Conservation (phyloP, 2,329 filamentous ascomycete genomes). For the Calonectria pauciramosa region DNA sequence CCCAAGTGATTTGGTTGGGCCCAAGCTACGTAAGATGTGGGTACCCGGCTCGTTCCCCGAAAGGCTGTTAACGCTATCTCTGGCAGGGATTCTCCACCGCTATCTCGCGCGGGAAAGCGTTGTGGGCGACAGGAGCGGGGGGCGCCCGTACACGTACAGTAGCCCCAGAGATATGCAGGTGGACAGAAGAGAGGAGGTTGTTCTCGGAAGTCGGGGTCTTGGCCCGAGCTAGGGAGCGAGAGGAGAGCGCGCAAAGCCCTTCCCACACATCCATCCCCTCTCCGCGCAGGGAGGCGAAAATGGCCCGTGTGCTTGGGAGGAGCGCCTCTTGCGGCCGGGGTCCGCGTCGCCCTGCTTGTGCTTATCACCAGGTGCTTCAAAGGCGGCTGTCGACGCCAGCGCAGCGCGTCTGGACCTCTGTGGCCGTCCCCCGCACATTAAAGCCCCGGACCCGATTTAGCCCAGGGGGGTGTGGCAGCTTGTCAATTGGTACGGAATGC, state of each 20-base stretch:
- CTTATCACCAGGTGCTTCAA: constrained; percentile 14
- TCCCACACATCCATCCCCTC: not conserved
- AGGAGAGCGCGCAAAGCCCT: not conserved
- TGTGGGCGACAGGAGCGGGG: not conserved
- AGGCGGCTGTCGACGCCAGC: not conserved
- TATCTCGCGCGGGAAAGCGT: constrained; percentile 1
- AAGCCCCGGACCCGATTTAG: constrained; percentile 13
- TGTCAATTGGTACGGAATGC: constrained; percentile 12
- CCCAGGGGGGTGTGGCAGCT: not conserved
- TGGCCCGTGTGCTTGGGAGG: not conserved
- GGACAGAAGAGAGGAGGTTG: not conserved
- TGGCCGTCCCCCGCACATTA: constrained; percentile 7
- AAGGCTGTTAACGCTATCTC: constrained; percentile 2
- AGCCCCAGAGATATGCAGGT: constrained; percentile 10
- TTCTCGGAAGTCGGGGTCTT: not conserved
- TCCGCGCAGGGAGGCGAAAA: not conserved
- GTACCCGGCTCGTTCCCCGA: constrained; percentile 7
- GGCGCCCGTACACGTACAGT: no score
- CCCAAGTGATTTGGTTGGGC: not conserved
- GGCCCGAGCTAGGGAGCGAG: not conserved
- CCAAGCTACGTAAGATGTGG: not conserved
- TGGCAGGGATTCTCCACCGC: constrained; percentile 10
- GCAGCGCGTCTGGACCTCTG: not conserved
- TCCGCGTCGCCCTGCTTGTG: not conserved
- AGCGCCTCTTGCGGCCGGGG: no score